A percentile compares a stretch with the other conserved stretches of the same genome.
Evolutionary conservation across 345 rosid genomes (phyloP).

Genomic region (Eucalyptus regnans): DNA sequence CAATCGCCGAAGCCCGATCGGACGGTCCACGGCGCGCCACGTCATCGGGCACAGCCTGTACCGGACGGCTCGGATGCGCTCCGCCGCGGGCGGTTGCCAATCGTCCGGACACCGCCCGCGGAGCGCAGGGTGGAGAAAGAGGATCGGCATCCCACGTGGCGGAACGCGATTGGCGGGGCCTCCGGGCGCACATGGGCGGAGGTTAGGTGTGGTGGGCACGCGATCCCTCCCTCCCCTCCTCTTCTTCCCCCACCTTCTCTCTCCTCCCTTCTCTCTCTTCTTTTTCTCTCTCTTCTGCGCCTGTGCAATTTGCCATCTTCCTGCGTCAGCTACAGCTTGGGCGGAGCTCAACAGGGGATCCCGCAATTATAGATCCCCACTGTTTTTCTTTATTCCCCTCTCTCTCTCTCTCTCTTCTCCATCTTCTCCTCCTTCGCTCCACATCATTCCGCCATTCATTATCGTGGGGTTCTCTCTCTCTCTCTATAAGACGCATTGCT

Average conservation of each 20-base stretch:
- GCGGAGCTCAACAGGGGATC: not conserved
- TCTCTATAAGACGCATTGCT: not conserved
- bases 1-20: not conserved
- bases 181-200: not conserved
- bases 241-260: not conserved
- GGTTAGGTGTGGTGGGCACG: not conserved
- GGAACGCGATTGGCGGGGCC: not conserved
- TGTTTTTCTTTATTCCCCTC: not conserved
- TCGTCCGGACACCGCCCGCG: not conserved
- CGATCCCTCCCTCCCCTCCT: not conserved
- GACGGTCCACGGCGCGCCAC: not conserved
- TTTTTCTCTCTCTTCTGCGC: not conserved
- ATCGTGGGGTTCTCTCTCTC: not conserved
- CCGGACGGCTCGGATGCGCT: not conserved
- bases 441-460: not conserved
- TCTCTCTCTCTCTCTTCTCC: no score
- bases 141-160: not conserved
- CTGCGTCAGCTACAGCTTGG: not conserved
- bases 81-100: not conserved
- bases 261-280: not conserved
- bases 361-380: not conserved
- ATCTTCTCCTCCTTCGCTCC: not conserved
- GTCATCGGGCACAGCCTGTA: not conserved
- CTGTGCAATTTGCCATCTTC: not conserved
- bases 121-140: not conserved